Evolutionary conservation across 768 basidiomycete species (phyloP).

Genomic region (Cystofilobasidium bisporidii): DNA sequence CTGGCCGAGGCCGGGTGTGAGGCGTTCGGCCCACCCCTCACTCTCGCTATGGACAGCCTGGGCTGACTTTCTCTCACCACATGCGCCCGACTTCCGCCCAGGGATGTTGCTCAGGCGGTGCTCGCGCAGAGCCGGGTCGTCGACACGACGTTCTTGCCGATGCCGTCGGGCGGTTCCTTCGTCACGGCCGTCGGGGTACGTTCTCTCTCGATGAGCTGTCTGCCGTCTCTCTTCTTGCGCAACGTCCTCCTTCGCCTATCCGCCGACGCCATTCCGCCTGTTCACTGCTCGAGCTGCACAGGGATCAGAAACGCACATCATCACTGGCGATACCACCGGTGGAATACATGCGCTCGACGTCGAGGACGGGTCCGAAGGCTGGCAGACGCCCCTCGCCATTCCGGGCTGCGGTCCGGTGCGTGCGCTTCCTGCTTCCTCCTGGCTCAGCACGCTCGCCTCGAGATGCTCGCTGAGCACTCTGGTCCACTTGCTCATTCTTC

Average conservation of each 20-base stretch:
- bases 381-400: neutral
- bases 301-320: neutral
- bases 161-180: constrained; percentile 2
- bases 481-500: no score
- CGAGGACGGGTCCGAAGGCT: neutral
- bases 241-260: neutral
- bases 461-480: neutral
- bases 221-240: neutral
- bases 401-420: no score
- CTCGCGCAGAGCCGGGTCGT: neutral
- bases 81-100: neutral
- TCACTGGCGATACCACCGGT: constrained; percentile 9
- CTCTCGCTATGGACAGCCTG: no score
- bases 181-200: constrained; percentile 8
- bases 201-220: neutral
- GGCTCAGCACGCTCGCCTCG: neutral
- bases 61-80: neutral
- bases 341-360: constrained; percentile 5
- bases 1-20: constrained; percentile 6
- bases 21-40: neutral
- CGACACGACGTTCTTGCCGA: constrained; percentile 7
- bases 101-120: constrained; percentile 7
- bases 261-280: no score
- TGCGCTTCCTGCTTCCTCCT: neutral
- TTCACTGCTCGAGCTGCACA: neutral